These are phyloP conservation scores for Liriodendron chinense DNA, from an alignment of 164 flowering plant species.

Conservation along the genomic window DNA sequence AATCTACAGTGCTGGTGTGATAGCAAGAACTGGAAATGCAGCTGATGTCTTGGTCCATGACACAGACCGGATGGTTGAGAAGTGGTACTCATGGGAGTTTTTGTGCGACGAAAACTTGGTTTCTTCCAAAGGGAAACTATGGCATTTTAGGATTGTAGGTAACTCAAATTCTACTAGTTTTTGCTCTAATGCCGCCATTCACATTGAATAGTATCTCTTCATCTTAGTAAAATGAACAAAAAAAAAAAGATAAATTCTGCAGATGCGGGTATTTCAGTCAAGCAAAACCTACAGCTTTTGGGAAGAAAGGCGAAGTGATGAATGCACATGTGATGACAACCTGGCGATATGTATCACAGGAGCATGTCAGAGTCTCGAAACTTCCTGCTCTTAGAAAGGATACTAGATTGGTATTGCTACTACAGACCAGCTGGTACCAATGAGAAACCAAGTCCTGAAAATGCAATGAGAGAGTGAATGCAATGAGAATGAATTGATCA, in stretches of 20 bases:
- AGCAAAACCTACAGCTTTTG: too few relatives aligned
- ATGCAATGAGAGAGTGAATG: too few relatives aligned
- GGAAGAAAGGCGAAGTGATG: too few relatives aligned
- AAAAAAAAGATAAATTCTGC: not conserved
- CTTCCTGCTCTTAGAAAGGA: too few relatives aligned
- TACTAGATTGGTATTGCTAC: too few relatives aligned
- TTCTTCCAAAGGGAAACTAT: slow-evolving; percentile 77
- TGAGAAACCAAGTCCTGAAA: too few relatives aligned
- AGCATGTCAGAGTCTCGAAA: too few relatives aligned
- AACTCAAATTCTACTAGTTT: slow-evolving; percentile 44
- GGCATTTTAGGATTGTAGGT: slow-evolving; percentile 62
- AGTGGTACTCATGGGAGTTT: slow-evolving; percentile 93
- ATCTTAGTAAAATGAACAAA: not conserved
- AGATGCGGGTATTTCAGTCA: not conserved
- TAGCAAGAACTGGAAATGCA: slow-evolving; percentile 60
- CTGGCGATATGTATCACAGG: too few relatives aligned
- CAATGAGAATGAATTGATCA: too few relatives aligned
- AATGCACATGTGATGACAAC: too few relatives aligned
- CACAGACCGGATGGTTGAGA: slow-evolving; percentile 71
- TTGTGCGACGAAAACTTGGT: slow-evolving; percentile 77
- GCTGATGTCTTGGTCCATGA: slow-evolving; percentile 79
- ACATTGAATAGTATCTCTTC: slow-evolving; percentile 17
- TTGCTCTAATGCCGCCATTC: slow-evolving; percentile 32
- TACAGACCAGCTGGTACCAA: too few relatives aligned
- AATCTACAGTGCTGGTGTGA: slow-evolving; percentile 61